Percentiles rank a stretch among this genome's conserved stretches.
Evolutionary conservation across 78 protist species (phyloP).

Genomic region (Dictyostelium brefeldianum): DNA sequence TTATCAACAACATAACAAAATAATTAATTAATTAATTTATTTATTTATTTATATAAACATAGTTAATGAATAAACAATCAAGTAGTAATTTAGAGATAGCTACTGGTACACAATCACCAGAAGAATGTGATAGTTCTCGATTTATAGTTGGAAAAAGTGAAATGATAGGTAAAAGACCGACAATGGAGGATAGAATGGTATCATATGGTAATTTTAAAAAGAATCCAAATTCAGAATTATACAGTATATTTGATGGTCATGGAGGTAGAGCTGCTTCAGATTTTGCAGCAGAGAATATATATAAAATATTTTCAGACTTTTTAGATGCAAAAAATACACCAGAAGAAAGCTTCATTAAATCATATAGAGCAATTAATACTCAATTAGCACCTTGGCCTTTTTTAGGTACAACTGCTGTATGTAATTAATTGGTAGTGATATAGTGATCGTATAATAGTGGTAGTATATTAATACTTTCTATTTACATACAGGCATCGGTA

Average conservation of each 20-base stretch:
- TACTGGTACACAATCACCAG: background rate
- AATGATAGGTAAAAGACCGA: conserved; percentile 73
- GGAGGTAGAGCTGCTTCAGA: conserved; percentile 71
- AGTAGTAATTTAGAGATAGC: conserved; percentile 1
- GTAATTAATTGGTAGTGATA: background rate
- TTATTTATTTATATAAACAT: background rate
- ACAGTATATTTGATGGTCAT: conserved; percentile 72
- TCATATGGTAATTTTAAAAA: conserved; percentile 44
- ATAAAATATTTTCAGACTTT: conserved; percentile 48
- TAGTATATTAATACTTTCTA: too few species aligned
- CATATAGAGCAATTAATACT: conserved; percentile 16
- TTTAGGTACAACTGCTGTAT: conserved; percentile 56
- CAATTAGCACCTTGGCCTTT: conserved; percentile 74
- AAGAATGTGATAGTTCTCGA: conserved; percentile 18
- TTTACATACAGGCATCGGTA: conserved; percentile 14
- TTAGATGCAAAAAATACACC: conserved; percentile 27
- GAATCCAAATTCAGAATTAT: conserved; percentile 43
- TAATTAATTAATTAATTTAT: background rate
- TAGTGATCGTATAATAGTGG: background rate
- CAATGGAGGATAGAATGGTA: conserved; percentile 81
- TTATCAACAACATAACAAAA: background rate
- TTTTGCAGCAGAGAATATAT: conserved; percentile 71
- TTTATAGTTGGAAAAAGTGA: conserved; percentile 60
- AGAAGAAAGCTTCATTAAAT: conserved; percentile 25
- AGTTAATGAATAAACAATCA: conserved; percentile 38